Evolutionary conservation across 225 moss, liverwort and hornwort species (phyloP).

Genomic region (Bryoerythrophyllum caledonicum): DNA sequence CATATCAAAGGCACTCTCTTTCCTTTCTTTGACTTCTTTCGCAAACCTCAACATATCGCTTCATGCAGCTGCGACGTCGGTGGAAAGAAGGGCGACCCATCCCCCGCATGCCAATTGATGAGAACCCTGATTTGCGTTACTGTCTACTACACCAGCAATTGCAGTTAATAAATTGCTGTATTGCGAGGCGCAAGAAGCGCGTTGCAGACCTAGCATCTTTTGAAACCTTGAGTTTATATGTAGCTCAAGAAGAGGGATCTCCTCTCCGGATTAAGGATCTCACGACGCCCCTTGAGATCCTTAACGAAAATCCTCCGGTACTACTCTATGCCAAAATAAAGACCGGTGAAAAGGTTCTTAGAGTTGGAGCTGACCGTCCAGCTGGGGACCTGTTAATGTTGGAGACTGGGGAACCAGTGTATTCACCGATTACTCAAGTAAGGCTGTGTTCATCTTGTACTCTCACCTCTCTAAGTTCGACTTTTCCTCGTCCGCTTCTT

Average conservation of each 20-base stretch:
- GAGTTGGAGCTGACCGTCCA: conserved; percentile 83
- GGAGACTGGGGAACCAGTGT: conserved; percentile 81
- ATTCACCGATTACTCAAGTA: conserved; percentile 91
- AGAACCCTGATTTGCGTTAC: conserved; percentile 82
- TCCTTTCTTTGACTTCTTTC: conserved; percentile 10
- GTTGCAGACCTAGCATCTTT: conserved; percentile 70
- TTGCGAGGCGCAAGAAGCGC: conserved; percentile 88
- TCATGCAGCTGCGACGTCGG: conserved; percentile 76
- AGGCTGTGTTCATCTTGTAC: background rate
- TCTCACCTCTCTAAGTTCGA: background rate
- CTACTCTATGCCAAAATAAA: conserved; percentile 64
- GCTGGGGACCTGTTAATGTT: conserved; percentile 87
- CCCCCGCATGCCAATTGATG: conserved; percentile 85
- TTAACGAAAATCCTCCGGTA: conserved; percentile 26
- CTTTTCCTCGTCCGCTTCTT: conserved; percentile 8
- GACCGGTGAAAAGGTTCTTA: conserved; percentile 56
- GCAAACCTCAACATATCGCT: background rate
- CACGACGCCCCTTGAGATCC: background rate
- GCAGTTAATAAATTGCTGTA: conserved; percentile 92
- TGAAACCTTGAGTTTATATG: conserved; percentile 48
- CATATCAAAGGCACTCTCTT: background rate
- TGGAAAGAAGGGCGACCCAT: conserved; percentile 84
- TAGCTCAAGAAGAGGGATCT: conserved; percentile 26
- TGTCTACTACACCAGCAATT: conserved; percentile 92
- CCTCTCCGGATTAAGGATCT: conserved; percentile 21